Evolutionary conservation across 2,329 filamentous ascomycete genomes (phyloP).

Genomic region (Apiospora kogelbergensis): DNA sequence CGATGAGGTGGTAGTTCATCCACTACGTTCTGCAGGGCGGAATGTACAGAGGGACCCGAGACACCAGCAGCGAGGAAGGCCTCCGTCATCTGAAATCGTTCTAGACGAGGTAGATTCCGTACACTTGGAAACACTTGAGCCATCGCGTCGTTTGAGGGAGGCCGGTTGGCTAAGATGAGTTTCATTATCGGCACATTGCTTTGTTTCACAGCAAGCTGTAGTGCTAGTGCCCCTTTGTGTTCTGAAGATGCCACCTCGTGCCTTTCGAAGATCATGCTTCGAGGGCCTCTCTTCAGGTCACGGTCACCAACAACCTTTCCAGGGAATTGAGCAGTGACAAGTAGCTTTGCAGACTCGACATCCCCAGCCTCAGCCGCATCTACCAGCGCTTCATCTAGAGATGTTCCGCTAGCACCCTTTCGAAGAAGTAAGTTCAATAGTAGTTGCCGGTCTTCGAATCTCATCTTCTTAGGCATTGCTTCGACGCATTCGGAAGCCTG

Average conservation of each 20-base stretch:
- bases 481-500: conserved; percentile 51
- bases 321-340: conserved; percentile 49
- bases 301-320: conserved; percentile 29
- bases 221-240: conserved; percentile 49
- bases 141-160: conserved; percentile 45
- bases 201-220: conserved; percentile 48
- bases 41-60: conserved; percentile 45
- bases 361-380: conserved; percentile 50
- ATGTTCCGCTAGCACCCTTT: conserved; percentile 48
- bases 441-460: conserved; percentile 43
- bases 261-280: conserved; percentile 36
- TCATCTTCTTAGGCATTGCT: conserved; percentile 47
- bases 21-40: conserved; percentile 53
- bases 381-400: conserved; percentile 50
- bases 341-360: conserved; percentile 44
- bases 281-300: conserved; percentile 28
- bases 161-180: conserved; percentile 46
- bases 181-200: conserved; percentile 45
- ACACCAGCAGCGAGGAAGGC: conserved; percentile 50
- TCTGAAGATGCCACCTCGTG: conserved; percentile 54
- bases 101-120: conserved; percentile 39
- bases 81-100: conserved; percentile 49
- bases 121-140: conserved; percentile 49
- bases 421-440: conserved; percentile 47
- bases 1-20: conserved; percentile 45